Evolutionary conservation across 129 eudicot genomes (phyloP), one percentile per base, ranked within the genome.

Genomic region (Silybum marianum): DNA sequence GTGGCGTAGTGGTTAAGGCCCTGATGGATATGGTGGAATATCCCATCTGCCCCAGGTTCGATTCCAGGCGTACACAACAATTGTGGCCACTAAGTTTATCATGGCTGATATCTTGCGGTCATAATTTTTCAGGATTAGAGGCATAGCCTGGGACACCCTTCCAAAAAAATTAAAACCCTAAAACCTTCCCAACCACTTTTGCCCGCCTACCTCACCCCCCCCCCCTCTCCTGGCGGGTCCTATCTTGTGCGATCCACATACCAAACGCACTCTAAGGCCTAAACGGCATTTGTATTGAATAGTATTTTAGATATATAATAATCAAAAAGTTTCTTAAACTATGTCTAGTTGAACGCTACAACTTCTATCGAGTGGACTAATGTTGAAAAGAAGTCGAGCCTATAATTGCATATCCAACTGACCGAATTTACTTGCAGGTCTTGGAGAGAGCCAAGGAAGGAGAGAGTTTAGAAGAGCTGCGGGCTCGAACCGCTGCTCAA

Each of bases 381-480:
- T 66, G 44, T 24, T 6, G n/a, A 78, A 58, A 40, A 78, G 2
- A 58, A 66, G 58, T 21, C 51, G 12, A n/a, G 13, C 28, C 32
- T 13, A 18, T n/a, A 6, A 34, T 63, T 1, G 8, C 74, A 58
- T 14, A 23, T 30, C 5, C 24, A 51, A 80, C 82, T 46, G 4
- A 65, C 69, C 24, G 4, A 28, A 46, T 9, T 71, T 24, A 30
- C 30, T 42, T 83, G 58, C 87, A 95, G 99, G 97, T 95, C 69
- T 78, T 96, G 77, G 97, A 96, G 85, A 91, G 98, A 82, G 99
- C 99, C 5, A 96, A 93, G 74, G 99, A 96, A 86, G 98, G 95
- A 66, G 99, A 96, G 84, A 93, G 91, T 84, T 86, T 96, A 81
- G 99, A 96, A 28, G 99, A 96, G 81, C 72, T 96, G 9, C 86